These are phyloP conservation scores for Salvia sclarea DNA, from an alignment of 305 asterid genomes.

Conservation along the genomic window DNA sequence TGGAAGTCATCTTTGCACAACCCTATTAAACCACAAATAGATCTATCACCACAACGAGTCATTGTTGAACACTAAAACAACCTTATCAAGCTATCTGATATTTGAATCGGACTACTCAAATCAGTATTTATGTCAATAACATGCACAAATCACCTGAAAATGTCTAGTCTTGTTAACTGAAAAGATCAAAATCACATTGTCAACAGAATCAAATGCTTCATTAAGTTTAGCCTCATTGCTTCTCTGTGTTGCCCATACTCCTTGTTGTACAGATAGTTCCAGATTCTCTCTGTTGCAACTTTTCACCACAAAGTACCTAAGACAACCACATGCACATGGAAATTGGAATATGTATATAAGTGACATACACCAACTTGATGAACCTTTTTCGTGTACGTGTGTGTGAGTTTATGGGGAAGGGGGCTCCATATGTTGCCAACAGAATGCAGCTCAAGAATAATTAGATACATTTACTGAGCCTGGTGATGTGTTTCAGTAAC, in stretches of 20 bases:
- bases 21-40: slow-evolving; percentile 56
- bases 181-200: slow-evolving; percentile 87
- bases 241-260: slow-evolving; percentile 99
- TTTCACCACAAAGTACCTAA: slow-evolving; percentile 96
- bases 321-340: slow-evolving; percentile 41
- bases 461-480: neutral
- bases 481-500: slow-evolving; percentile 2
- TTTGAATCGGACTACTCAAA: slow-evolving; percentile 21
- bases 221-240: slow-evolving; percentile 96
- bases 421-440: neutral
- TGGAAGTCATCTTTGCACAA: slow-evolving; percentile 88
- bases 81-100: slow-evolving; percentile 22
- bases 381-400: neutral
- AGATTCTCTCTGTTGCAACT: slow-evolving; percentile 98
- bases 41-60: slow-evolving; percentile 19
- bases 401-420: slow-evolving; percentile 1
- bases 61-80: neutral
- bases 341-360: slow-evolving; percentile 29
- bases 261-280: slow-evolving; percentile 94
- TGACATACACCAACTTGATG: slow-evolving; percentile 24
- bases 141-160: slow-evolving; percentile 69
- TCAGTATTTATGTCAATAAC: slow-evolving; percentile 16
- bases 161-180: slow-evolving; percentile 93
- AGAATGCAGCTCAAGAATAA: slow-evolving; percentile 13
- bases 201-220: slow-evolving; percentile 96